Base-by-base conservation (phyloP, 2,329 filamentous ascomycete genomes). In the Pyrenophora graminea region DNA sequence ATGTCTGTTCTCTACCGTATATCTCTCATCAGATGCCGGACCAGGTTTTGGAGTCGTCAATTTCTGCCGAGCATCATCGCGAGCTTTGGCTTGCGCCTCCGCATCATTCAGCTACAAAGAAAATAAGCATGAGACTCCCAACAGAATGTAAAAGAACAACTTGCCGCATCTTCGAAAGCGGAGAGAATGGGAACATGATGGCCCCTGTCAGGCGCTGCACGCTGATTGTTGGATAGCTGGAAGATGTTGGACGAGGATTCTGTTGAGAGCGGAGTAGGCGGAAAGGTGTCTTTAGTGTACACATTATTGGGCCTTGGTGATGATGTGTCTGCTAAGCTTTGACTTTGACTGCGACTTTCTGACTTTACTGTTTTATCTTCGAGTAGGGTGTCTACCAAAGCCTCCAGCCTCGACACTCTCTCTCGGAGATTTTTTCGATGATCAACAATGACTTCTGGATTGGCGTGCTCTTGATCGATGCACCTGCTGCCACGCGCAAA, bases 391-490 rank as follows among this genome's bases (percentile, higher is more conserved):
- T 76, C 74, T 23, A 76, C 64, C 38, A 76, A 60, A 19, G 74
- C 69, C 48, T 76, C 74, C 12, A 76, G 59, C 12, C 73, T 67
- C n/a, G 73, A 74, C 4, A 76, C 74, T 27, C 74, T 59, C 47
- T 76, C 74, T 39, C 74, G 70, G 15, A 76, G 70, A 55, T 76
- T 76, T 63, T 76, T 76, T 52, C 74, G 66, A 21, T 76, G 70
- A 44, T 76, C 74, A 36, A 75, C 70, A 23, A 76, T 61, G 39
- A 73, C 59, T 10, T 76, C 73, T 46, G 69, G 61, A 63, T 71
- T 67, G 33, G 72, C 73, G 63, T 72, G 61, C 48, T 76, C 73
- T 55, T 82, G 79, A 43, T 79, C 69, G 33, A 76, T 69, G 64
- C 79, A 82, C 39, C 66, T 61, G 25, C 73, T 75, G 3, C 72